phyloP scores from a whole-genome alignment of 257 asterid species.

The Solanum clarkiae region DNA sequence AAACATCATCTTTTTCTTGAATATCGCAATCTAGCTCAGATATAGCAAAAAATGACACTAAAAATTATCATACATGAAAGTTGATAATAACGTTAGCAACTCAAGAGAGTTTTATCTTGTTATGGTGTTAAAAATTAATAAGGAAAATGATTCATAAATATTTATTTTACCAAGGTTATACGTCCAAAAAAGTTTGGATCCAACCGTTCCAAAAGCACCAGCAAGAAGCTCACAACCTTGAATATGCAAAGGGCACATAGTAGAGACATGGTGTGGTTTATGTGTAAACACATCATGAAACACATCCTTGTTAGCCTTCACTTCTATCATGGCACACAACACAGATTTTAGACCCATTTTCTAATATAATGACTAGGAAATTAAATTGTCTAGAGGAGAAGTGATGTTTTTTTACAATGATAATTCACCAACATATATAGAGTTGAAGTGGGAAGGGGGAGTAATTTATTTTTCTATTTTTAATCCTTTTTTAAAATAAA shows the following conservation, averaged over 20 bases:
- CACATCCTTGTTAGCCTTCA: background rate
- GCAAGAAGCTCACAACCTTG: constrained; percentile 3
- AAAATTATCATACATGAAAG: too few relatives aligned
- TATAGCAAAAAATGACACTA: background rate
- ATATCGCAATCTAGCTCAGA: background rate
- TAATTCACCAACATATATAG: background rate
- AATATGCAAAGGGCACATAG: background rate
- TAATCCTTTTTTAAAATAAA: background rate
- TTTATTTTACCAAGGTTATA: constrained; percentile 2
- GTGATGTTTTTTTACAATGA: background rate
- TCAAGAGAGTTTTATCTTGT: too few relatives aligned
- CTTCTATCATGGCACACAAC: background rate
- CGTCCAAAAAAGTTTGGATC: constrained; percentile 2
- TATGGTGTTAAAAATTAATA: too few relatives aligned
- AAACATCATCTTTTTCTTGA: background rate
- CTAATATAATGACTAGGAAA: background rate
- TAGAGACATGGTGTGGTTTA: constrained; percentile 9
- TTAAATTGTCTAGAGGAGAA: background rate
- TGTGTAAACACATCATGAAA: constrained; percentile 1
- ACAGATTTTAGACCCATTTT: background rate
- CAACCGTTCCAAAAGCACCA: background rate
- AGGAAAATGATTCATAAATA: background rate
- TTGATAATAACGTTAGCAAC: too few relatives aligned
- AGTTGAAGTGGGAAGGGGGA: background rate
- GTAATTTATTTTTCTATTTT: too few relatives aligned